Evolutionary conservation across 768 basidiomycete genomes (phyloP), one percentile per base, ranked within the genome.

Genomic region (Lepiota brunneoincarnata): DNA sequence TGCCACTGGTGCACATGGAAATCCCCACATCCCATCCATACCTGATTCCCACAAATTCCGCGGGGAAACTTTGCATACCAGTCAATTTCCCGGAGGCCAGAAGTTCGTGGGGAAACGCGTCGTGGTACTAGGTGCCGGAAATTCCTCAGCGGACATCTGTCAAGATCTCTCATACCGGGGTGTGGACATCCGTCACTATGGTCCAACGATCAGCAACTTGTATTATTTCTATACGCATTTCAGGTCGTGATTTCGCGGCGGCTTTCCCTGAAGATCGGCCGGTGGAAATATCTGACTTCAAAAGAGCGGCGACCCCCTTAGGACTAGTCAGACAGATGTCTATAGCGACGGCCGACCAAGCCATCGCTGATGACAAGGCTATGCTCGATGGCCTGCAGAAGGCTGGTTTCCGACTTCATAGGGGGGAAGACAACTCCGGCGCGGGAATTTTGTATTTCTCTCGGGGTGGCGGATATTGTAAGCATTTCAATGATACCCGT

Each of bases 101-200:
- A 20, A 49, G 6, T 73, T 67, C 44, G 40, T 58, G 10, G 73
- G 73, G 2, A 72, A 74, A 54, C 61, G 59, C 31, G 71, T 72
- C 38, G 59, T 76, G 28, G 73, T 77, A 21, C 63, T 77, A 12
- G 75, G 75, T 15, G 70, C 75, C 7, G 73, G 70, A n/a, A 74
- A 74, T 49, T 68, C 68, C 1, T 61, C 71, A 2, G 69, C 72
- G 15, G 73, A 75, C 55, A 60, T 75, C 12, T 70, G 70, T 49
- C 70, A 70, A 44, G 75, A 77, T 56, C 64, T 74, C 2, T 55
- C 60, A 1, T 49, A 61, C 11, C 63, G 66, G 10, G 68, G 67
- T 21, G 74, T 72, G 4, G 49, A n/a, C 58, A 28, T 61, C 62
- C 1, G 69, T 75, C 18, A 75, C 74, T 0, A 75, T 77, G 72